Conservation (phyloP, 108 stramenopile genomes). For the Skeletonema costatum region DNA sequence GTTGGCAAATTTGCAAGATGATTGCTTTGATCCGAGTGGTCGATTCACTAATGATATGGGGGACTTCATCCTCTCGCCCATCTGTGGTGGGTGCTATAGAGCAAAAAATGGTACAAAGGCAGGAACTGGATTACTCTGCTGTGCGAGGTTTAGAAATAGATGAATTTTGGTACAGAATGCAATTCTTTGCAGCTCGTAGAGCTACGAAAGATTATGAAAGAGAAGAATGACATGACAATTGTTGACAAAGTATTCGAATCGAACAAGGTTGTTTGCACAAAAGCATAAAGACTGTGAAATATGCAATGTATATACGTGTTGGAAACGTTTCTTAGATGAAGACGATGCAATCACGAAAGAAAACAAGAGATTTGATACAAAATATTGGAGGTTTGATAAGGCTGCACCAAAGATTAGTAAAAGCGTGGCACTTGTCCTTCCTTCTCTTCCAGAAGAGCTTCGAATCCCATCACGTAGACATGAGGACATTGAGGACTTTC, state of each 20-base stretch:
- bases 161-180: neutral
- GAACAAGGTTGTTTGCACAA: neutral
- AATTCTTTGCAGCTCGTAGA: neutral
- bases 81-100: slow-evolving; percentile 1
- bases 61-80: neutral
- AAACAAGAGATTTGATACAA: neutral
- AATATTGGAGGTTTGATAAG: slow-evolving; percentile 36
- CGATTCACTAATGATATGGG: neutral
- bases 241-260: neutral
- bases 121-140: neutral
- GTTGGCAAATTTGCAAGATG: neutral
- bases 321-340: neutral
- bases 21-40: neutral
- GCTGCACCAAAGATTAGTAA: slow-evolving; percentile 18
- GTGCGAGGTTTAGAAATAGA: neutral
- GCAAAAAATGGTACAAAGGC: neutral
- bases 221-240: too few relatives aligned
- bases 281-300: slow-evolving; percentile 7
- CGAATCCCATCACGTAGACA: slow-evolving; percentile 36
- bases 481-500: slow-evolving; percentile 11
- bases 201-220: too few relatives aligned
- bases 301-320: slow-evolving; percentile 16
- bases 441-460: slow-evolving; percentile 18
- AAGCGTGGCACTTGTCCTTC: slow-evolving; percentile 19
- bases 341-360: neutral